Evolutionary conservation across 2,329 filamentous ascomycete genomes (phyloP).

Genomic region (Fusarium setosum): DNA sequence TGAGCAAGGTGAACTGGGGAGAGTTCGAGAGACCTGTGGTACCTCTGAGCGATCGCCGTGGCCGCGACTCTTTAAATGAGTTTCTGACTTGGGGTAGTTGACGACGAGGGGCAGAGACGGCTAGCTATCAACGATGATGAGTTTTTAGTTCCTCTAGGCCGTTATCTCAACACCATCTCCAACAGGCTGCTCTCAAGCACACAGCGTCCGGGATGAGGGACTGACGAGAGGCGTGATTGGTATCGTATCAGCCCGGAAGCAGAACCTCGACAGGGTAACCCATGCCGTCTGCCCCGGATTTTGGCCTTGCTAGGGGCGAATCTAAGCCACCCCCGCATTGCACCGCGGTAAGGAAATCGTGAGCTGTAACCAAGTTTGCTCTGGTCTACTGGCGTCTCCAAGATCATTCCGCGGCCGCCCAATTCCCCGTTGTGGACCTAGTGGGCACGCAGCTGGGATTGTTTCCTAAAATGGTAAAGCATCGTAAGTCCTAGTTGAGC

Average conservation of each 20-base stretch:
- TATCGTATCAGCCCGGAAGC: not conserved
- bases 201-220: not conserved
- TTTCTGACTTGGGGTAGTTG: not conserved
- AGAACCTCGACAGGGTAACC: not conserved
- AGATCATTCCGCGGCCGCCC: too few relatives aligned
- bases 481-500: not conserved
- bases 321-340: too few relatives aligned
- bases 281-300: not conserved
- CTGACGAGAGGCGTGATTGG: not conserved
- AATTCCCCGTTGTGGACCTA: not conserved
- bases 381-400: too few relatives aligned
- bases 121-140: not conserved
- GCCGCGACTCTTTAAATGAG: not conserved
- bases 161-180: not conserved
- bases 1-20: not conserved
- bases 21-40: not conserved
- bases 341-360: too few relatives aligned
- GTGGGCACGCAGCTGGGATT: not conserved
- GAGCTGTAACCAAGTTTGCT: too few relatives aligned
- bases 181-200: not conserved
- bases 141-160: not conserved
- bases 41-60: not conserved
- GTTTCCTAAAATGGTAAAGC: conserved; percentile 4
- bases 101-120: not conserved
- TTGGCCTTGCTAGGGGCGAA: too few relatives aligned